These are phyloP conservation scores for Inga oerstediana DNA, from an alignment of 306 rosid genomes.

Conservation along the genomic window DNA sequence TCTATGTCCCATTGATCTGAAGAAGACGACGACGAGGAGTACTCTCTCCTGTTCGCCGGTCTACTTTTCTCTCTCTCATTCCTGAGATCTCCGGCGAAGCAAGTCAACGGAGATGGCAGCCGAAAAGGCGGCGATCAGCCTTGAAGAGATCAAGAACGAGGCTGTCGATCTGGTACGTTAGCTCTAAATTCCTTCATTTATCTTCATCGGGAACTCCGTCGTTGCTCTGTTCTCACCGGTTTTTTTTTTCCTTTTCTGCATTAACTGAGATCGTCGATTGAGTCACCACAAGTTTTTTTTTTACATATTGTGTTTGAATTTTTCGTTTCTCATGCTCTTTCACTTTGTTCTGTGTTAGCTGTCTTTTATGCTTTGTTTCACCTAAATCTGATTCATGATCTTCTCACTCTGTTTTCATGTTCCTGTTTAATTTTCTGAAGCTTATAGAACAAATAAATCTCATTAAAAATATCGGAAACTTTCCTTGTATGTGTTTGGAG, in stretches of 20 bases:
- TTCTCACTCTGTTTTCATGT: not conserved
- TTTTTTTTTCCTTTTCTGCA: not conserved
- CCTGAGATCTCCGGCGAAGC: not conserved
- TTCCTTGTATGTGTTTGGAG: not conserved
- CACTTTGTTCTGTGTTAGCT: not conserved
- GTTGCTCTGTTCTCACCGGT: not conserved
- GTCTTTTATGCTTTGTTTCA: not conserved
- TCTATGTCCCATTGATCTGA: not conserved
- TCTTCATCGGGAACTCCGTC: slow-evolving; percentile 10
- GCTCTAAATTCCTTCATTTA: not conserved
- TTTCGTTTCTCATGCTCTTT: not conserved
- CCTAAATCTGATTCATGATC: not conserved
- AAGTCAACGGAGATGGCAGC: slow-evolving; percentile 44
- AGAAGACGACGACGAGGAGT: not conserved
- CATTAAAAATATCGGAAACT: not conserved
- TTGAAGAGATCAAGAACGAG: slow-evolving; percentile 88
- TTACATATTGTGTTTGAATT: not conserved
- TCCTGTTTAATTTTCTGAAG: not conserved
- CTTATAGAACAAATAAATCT: not conserved
- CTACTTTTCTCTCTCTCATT: not conserved
- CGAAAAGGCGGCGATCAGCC: slow-evolving; percentile 47
- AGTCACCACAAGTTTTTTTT: not conserved
- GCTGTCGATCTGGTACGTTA: slow-evolving; percentile 87
- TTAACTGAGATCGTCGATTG: not conserved
- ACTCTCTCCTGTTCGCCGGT: not conserved